phyloP scores from a whole-genome alignment of 768 basidiomycete genomes.

The Scleroderma citrinum region DNA sequence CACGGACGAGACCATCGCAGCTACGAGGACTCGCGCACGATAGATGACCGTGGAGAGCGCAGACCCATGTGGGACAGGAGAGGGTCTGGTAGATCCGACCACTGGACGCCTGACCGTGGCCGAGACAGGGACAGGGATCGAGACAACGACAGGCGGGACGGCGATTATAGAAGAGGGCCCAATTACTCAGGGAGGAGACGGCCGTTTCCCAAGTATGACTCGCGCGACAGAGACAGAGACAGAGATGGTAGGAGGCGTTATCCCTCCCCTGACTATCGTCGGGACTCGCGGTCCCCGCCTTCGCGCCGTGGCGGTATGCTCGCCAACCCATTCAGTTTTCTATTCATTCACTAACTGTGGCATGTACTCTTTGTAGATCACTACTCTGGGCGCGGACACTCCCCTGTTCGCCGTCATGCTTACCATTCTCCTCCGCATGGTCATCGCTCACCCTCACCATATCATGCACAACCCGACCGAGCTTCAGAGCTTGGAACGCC shows the following conservation, averaged over 20 bases:
- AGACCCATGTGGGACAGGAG: background rate
- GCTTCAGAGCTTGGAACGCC: background rate
- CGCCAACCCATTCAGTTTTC: background rate
- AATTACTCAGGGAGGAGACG: background rate
- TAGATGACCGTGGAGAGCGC: conserved; percentile 4
- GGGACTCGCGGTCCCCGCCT: conserved; percentile 17
- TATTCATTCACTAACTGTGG: background rate
- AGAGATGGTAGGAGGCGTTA: conserved; percentile 15
- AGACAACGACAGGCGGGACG: background rate
- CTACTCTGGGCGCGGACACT: background rate
- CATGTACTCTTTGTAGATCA: background rate
- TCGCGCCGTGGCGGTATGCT: conserved; percentile 8
- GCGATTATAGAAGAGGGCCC: background rate
- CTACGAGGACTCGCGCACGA: conserved; percentile 9
- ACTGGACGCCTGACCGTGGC: conserved; percentile 7
- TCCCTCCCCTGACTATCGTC: conserved; percentile 13
- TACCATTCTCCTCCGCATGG: background rate
- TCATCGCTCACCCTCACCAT: background rate
- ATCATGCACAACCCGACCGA: background rate
- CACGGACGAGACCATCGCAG: conserved; percentile 16
- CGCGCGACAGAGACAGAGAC: background rate
- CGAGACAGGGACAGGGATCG: conserved; percentile 21
- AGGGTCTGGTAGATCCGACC: background rate
- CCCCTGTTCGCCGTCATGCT: background rate
- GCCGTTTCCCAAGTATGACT: background rate